phyloP scores from a whole-genome alignment of 2,329 filamentous ascomycete genomes.

The Xylariaceae sp. region DNA sequence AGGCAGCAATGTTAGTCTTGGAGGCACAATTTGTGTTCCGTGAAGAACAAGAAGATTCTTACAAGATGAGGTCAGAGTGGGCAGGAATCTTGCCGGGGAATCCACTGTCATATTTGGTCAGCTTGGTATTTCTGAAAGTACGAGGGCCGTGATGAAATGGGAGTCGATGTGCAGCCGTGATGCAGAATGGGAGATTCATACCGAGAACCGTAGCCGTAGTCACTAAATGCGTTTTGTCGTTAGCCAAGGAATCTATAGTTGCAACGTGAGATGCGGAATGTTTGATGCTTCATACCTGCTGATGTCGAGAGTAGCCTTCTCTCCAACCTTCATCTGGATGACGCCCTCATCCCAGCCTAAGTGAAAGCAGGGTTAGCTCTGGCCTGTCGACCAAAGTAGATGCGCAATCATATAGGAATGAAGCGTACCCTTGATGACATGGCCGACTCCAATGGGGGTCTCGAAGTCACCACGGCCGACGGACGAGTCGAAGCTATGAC shows the following conservation, averaged over 20 bases:
- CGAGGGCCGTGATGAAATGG: neutral
- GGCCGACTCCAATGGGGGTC: constrained; percentile 73
- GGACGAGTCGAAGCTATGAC: constrained; percentile 80
- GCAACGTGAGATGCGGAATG: neutral
- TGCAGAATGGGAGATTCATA: constrained; percentile 18
- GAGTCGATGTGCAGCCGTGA: neutral
- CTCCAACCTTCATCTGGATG: constrained; percentile 78
- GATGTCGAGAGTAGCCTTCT: constrained; percentile 84
- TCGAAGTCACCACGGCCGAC: constrained; percentile 72
- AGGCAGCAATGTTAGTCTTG: constrained; percentile 3
- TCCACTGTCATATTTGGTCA: constrained; percentile 12
- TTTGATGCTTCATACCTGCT: constrained; percentile 50
- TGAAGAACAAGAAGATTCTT: constrained; percentile 12
- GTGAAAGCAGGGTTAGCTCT: constrained; percentile 3
- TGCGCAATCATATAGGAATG: neutral
- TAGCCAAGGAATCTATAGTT: constrained; percentile 6
- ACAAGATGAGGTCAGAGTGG: constrained; percentile 33
- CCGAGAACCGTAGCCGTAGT: constrained; percentile 32
- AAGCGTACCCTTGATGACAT: constrained; percentile 75
- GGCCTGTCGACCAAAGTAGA: neutral
- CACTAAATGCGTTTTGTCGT: constrained; percentile 19
- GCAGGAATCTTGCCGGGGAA: constrained; percentile 23
- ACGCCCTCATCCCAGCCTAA: constrained; percentile 85
- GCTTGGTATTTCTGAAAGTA: neutral
- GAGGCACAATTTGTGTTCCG: neutral